Base-by-base conservation (phyloP, 371 early-diverging fungal genomes). In the Umbelopsis sp. region DNA sequence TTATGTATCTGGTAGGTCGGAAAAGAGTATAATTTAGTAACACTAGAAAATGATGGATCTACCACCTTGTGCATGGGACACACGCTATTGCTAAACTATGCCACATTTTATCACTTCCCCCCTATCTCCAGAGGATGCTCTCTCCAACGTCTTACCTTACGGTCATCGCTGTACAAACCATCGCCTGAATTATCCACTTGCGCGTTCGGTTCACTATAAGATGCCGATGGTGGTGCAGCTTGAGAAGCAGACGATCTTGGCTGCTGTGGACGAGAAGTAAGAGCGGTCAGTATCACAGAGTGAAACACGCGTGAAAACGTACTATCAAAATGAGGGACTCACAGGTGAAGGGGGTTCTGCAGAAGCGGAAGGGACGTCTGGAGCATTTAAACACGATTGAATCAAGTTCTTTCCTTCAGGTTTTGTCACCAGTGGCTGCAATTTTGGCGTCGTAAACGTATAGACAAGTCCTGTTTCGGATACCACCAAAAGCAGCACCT, bases 401-500 rank as follows among this genome's bases (percentile, higher is more conserved):
- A 98, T 98, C 37, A 97, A 78, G 69, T 91, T 91, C 76, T 94
- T 93, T 65, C 96, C 96, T 71, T 96, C 96, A 11, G 95, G 86
- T 75, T 94, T 91, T 44, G 94, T 92, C 44, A 99, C 94, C 22
- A 99, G 82, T 11, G 97, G 96, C 77, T 96, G 95, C 35, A 99
- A 85, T 77, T 96, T 97, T 25, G 95, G 93, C 12, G 99, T 98
- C 18, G 98, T 96, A 77, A 96, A 98, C 2, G 99, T 97, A 80
- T 97, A 98, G 12, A 99, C 98, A 70, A 96, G 91, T 32, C 98
- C 97, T 46, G 96, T 96, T 77, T 96, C 98, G 14, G 96, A 94
- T 22, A 97, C 97, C 8, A 98, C 93, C 44, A 99, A 77, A 50
- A 99, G 81, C 69, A 98, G 85, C 48, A 98, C 93, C 76, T 99